Conservation (phyloP, 106 monocot genomes). For the Dendrobium nobile region DNA sequence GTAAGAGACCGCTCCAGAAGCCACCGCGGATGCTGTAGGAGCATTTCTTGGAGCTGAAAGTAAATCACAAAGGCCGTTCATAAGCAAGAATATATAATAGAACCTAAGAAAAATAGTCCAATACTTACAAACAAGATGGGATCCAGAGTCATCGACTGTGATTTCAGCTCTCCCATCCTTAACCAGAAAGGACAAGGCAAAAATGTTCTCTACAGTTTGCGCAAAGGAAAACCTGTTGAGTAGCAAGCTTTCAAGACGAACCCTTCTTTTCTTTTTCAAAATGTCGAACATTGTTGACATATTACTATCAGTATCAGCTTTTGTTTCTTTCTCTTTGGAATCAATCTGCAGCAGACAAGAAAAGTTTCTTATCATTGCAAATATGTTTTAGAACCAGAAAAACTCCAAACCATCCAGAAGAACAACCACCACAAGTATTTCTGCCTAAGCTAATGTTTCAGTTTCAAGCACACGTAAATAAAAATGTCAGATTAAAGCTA, state of each 20-base stretch:
- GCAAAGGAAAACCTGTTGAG: constrained; percentile 68
- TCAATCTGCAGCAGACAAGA: constrained; percentile 32
- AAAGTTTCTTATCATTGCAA: not conserved
- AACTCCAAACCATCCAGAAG: not conserved
- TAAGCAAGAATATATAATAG: not conserved
- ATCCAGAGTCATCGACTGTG: constrained; percentile 30
- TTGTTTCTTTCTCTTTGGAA: constrained; percentile 27
- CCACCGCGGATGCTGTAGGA: constrained; percentile 54
- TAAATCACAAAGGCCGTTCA: not conserved
- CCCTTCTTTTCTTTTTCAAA: constrained; percentile 46
- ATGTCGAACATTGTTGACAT: constrained; percentile 77
- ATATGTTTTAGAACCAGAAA: not conserved
- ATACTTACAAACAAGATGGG: constrained; percentile 62
- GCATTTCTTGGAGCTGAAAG: constrained; percentile 72
- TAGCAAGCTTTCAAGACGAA: constrained; percentile 52
- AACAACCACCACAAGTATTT: not conserved
- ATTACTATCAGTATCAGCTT: constrained; percentile 75
- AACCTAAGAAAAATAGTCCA: not conserved
- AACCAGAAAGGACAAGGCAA: constrained; percentile 74
- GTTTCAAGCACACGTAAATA: not conserved
- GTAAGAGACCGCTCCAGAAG: constrained; percentile 66
- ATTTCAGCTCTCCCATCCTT: constrained; percentile 84
- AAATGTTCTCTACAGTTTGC: constrained; percentile 82
- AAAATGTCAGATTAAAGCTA: not conserved
- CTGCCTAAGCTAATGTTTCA: not conserved